phyloP scores from a whole-genome alignment of 164 flowering plant genomes.

The Cinnamomum micranthum region DNA sequence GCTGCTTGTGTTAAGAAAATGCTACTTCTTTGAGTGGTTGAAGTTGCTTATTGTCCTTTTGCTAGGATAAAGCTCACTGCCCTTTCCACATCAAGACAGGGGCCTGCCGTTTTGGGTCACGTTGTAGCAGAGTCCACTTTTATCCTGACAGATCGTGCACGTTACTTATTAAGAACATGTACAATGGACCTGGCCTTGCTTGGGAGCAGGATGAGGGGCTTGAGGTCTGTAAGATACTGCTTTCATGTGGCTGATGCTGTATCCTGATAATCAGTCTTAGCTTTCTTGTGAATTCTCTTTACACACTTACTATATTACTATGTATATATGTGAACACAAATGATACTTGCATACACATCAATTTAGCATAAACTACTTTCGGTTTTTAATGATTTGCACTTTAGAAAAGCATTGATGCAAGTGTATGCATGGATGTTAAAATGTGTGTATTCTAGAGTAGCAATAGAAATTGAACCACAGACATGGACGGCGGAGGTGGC shows the following conservation, averaged over 20 bases:
- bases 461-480: background rate
- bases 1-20: background rate
- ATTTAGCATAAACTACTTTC: background rate
- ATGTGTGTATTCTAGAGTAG: no score
- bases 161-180: conserved; percentile 90
- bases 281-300: background rate
- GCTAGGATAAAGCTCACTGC: conserved; percentile 94
- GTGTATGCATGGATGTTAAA: no score
- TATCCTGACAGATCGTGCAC: conserved; percentile 96
- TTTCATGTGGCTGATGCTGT: conserved; percentile 42
- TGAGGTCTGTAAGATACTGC: conserved; percentile 84
- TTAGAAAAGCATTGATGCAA: background rate
- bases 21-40: background rate
- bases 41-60: conserved; percentile 4
- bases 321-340: no score
- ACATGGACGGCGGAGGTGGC: background rate
- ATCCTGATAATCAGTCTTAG: conserved; percentile 44
- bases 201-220: conserved; percentile 99
- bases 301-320: background rate
- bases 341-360: background rate
- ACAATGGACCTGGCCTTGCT: conserved; percentile 93
- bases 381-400: background rate
- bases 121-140: conserved; percentile 94
- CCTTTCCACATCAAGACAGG: conserved; percentile 97
- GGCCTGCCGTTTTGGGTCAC: conserved; percentile 87